phyloP scores from a whole-genome alignment of 192 early-diverging fungal genomes.

The Kickxella alabastrina region DNA sequence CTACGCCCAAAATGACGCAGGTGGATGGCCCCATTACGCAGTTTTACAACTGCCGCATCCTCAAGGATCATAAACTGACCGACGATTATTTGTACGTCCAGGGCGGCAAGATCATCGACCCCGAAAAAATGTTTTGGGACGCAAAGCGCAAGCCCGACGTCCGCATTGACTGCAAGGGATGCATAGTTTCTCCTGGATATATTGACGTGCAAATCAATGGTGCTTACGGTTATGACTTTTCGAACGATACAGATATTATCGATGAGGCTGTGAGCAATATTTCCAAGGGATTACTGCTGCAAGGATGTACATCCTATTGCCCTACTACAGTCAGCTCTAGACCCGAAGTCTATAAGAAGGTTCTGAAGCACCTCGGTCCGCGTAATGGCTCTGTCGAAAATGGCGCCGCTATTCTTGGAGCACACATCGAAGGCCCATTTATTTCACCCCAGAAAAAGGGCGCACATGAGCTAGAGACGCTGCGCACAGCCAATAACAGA shows the following conservation, averaged over 20 bases:
- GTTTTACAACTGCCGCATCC: conserved; percentile 72
- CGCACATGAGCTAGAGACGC: conserved; percentile 64
- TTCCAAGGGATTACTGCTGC: conserved; percentile 68
- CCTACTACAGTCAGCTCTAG: conserved; percentile 76
- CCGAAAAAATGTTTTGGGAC: conserved; percentile 66
- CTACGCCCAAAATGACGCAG: conserved; percentile 3
- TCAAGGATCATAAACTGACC: conserved; percentile 72
- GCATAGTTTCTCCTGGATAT: conserved; percentile 74
- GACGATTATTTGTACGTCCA: conserved; percentile 71
- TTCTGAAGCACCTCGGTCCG: conserved; percentile 55
- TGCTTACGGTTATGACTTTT: conserved; percentile 77
- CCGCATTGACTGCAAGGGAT: conserved; percentile 67
- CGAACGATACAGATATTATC: conserved; percentile 58
- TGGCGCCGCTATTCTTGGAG: conserved; percentile 70
- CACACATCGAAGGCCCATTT: conserved; percentile 69
- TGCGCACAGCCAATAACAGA: conserved; percentile 60
- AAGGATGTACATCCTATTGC: conserved; percentile 77
- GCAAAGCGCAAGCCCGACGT: conserved; percentile 60
- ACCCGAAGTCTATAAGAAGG: conserved; percentile 67
- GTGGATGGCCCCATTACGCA: conserved; percentile 51
- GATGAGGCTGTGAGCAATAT: conserved; percentile 63
- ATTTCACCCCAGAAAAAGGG: conserved; percentile 71
- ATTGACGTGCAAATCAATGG: conserved; percentile 83
- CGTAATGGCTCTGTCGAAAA: conserved; percentile 57
- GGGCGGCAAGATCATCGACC: conserved; percentile 74